Evolutionary conservation across 2,329 filamentous ascomycete genomes (phyloP).

Genomic region (Thielaviopsis punctulata): DNA sequence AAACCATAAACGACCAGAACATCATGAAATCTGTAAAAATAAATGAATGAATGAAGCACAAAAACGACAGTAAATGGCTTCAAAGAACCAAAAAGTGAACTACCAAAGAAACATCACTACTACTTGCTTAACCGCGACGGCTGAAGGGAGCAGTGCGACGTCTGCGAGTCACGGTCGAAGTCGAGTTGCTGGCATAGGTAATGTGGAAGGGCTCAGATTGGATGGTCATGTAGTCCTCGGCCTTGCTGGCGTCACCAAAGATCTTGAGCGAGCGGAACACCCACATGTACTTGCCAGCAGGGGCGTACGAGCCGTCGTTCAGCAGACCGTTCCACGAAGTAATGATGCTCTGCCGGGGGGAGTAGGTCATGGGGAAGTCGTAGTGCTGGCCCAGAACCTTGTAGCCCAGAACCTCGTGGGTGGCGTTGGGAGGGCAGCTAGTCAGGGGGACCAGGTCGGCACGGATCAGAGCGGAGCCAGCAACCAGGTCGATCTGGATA

Average conservation of each 20-base stretch:
- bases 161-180: not conserved
- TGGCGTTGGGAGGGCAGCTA: constrained; percentile 2
- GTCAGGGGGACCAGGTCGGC: constrained; percentile 18
- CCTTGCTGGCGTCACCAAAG: constrained; percentile 28
- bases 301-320: constrained; percentile 28
- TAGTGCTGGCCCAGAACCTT: constrained; percentile 26
- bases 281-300: constrained; percentile 32
- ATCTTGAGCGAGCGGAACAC: constrained; percentile 31
- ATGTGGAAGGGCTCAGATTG: constrained; percentile 24
- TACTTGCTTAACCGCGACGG: not conserved
- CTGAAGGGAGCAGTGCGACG: not conserved
- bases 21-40: not conserved
- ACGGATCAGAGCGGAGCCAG: constrained; percentile 24
- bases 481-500: constrained; percentile 20
- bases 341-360: constrained; percentile 16
- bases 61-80: not conserved
- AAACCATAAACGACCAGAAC: not conserved
- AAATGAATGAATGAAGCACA: not conserved
- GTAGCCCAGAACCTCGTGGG: constrained; percentile 21
- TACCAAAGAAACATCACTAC: not conserved
- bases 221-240: constrained; percentile 29
- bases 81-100: not conserved
- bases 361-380: constrained; percentile 21
- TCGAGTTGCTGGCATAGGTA: not conserved
- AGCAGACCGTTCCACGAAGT: constrained; percentile 30